Evolutionary conservation across 2,329 filamentous ascomycete genomes (phyloP).

Genomic region (Beauveria varroae): DNA sequence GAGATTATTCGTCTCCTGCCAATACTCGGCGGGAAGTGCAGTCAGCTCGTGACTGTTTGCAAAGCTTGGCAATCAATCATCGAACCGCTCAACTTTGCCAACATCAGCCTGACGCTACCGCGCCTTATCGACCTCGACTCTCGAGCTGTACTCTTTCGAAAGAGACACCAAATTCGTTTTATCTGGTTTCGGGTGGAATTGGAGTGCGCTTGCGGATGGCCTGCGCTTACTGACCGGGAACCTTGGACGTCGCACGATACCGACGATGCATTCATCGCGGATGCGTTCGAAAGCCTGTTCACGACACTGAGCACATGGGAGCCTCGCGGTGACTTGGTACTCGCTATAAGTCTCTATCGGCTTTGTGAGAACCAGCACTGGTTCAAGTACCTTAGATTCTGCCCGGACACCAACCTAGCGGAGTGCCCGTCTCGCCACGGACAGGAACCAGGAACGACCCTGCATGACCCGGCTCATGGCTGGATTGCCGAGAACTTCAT

Average conservation of each 20-base stretch:
- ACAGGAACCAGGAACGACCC: conserved; percentile 14
- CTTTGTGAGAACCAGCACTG: conserved; percentile 28
- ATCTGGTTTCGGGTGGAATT: conserved; percentile 25
- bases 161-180: conserved; percentile 18
- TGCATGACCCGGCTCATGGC: conserved; percentile 21
- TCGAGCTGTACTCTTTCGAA: conserved; percentile 16
- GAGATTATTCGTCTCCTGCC: not conserved
- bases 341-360: conserved; percentile 32
- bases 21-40: not conserved
- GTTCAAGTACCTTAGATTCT: conserved; percentile 26
- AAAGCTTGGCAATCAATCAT: conserved; percentile 19
- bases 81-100: conserved; percentile 20
- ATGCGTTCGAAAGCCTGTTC: conserved; percentile 24
- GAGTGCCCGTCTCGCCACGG: conserved; percentile 8
- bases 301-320: conserved; percentile 25
- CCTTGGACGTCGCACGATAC: conserved; percentile 2
- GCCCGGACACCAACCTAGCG: conserved; percentile 12
- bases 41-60: conserved; percentile 11
- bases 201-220: conserved; percentile 19
- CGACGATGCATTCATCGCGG: conserved; percentile 20
- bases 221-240: not conserved
- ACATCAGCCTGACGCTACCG: conserved; percentile 18
- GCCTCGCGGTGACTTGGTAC: conserved; percentile 23
- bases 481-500: conserved; percentile 28
- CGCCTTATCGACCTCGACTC: conserved; percentile 7